Percentiles rank a stretch among this genome's conserved stretches.
Evolutionary conservation across 179 eudicot genomes (phyloP).

Genomic region (Corrigiola litoralis): DNA sequence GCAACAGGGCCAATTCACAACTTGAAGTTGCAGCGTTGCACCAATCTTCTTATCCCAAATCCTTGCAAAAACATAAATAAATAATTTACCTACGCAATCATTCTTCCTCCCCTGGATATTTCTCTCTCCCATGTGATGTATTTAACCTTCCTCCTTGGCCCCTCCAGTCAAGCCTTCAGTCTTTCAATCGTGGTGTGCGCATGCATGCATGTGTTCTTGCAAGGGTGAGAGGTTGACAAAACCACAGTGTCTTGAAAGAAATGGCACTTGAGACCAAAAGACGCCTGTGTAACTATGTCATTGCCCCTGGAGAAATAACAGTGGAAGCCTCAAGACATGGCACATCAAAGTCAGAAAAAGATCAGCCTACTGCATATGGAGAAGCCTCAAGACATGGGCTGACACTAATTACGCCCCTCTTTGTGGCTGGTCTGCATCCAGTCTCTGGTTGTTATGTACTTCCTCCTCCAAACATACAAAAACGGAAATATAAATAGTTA

Average conservation of each 20-base stretch:
- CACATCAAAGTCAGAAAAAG: too few relatives aligned
- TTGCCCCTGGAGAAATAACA: not conserved
- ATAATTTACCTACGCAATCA: not conserved
- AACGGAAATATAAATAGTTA: too few relatives aligned
- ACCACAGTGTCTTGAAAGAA: not conserved
- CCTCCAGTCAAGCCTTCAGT: not conserved
- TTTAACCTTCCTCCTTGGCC: not conserved
- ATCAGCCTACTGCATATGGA: too few relatives aligned
- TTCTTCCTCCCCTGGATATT: not conserved
- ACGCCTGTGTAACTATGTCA: too few relatives aligned
- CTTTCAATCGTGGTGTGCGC: not conserved
- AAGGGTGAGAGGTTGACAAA: not conserved
- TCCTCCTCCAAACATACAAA: too few relatives aligned
- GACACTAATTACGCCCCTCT: too few relatives aligned
- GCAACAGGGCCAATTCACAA: conserved; percentile 1
- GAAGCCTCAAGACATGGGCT: too few relatives aligned
- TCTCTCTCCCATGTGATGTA: conserved; percentile 13
- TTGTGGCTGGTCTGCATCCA: too few relatives aligned
- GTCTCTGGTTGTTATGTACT: too few relatives aligned
- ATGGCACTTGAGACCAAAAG: not conserved
- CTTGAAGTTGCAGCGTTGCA: not conserved
- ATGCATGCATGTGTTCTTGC: not conserved
- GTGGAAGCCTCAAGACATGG: not conserved
- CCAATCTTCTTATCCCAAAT: not conserved
- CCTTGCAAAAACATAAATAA: not conserved